These are phyloP conservation scores for Didymella sp. DNA, from an alignment of 2,329 filamentous ascomycete species.

Conservation along the genomic window DNA sequence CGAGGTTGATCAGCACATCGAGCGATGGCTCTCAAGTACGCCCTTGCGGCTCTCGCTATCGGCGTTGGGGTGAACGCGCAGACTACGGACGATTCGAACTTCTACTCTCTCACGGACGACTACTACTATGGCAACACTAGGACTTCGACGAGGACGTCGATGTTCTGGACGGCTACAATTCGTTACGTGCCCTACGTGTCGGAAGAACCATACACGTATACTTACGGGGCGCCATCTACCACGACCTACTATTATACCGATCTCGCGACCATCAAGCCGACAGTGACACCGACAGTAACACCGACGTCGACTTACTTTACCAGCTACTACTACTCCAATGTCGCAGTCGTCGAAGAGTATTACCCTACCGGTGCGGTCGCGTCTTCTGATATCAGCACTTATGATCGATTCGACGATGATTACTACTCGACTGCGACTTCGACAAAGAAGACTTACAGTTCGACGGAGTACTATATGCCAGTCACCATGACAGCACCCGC, in stretches of 20 bases:
- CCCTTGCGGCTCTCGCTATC: slow-evolving; percentile 22
- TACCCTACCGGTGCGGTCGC: slow-evolving; percentile 34
- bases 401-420: slow-evolving; percentile 18
- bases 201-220: slow-evolving; percentile 24
- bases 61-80: slow-evolving; percentile 20
- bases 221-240: not conserved
- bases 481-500: slow-evolving; percentile 43
- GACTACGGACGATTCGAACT: slow-evolving; percentile 6
- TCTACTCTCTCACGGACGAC: slow-evolving; percentile 11
- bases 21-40: slow-evolving; percentile 28
- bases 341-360: slow-evolving; percentile 29
- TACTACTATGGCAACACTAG: slow-evolving; percentile 11
- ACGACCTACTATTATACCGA: slow-evolving; percentile 21
- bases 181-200: slow-evolving; percentile 28
- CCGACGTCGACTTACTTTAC: slow-evolving; percentile 30
- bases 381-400: slow-evolving; percentile 30
- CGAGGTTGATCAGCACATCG: not conserved
- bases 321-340: slow-evolving; percentile 22
- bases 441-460: slow-evolving; percentile 14
- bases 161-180: slow-evolving; percentile 38
- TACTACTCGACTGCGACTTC: slow-evolving; percentile 12
- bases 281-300: slow-evolving; percentile 36
- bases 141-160: slow-evolving; percentile 15
- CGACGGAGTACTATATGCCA: slow-evolving; percentile 35
- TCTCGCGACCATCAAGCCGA: slow-evolving; percentile 30